phyloP scores from a whole-genome alignment of 2,329 filamentous ascomycete species.

The Ceratocystis harringtonii region DNA sequence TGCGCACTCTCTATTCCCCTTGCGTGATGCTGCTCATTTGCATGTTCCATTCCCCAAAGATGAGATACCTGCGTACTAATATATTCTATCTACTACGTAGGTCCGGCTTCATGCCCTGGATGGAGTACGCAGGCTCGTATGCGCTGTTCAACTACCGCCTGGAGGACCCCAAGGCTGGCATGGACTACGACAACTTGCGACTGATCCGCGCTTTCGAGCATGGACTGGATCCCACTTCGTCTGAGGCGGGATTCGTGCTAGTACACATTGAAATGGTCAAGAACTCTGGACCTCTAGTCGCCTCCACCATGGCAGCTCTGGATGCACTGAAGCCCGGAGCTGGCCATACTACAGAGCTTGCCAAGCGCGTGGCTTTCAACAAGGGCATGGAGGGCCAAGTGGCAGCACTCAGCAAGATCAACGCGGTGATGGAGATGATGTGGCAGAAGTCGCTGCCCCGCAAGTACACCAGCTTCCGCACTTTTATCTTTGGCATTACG shows the following conservation, averaged over 20 bases:
- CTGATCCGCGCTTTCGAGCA: slow-evolving; percentile 84
- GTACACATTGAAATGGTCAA: slow-evolving; percentile 93
- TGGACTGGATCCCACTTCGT: slow-evolving; percentile 71
- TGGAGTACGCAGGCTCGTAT: slow-evolving; percentile 65
- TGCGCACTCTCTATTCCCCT: neutral
- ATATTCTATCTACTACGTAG: slow-evolving; percentile 21
- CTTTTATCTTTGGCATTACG: slow-evolving; percentile 94
- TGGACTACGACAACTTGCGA: slow-evolving; percentile 54
- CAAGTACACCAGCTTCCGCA: slow-evolving; percentile 79
- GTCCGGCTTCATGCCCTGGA: slow-evolving; percentile 73
- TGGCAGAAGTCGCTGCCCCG: slow-evolving; percentile 75
- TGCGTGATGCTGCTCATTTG: too few species aligned
- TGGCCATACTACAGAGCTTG: slow-evolving; percentile 20
- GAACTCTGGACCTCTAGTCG: slow-evolving; percentile 63
- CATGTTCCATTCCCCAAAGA: too few species aligned
- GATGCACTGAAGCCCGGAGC: slow-evolving; percentile 29
- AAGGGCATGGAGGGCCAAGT: slow-evolving; percentile 47
- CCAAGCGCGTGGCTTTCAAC: slow-evolving; percentile 45
- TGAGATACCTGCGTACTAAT: neutral
- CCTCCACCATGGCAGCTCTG: slow-evolving; percentile 54
- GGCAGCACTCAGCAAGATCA: slow-evolving; percentile 37
- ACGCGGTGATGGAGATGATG: slow-evolving; percentile 78
- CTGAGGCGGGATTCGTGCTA: slow-evolving; percentile 89
- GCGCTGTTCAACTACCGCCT: slow-evolving; percentile 54
- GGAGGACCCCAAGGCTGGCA: slow-evolving; percentile 38